Base-by-base conservation (phyloP, 345 rosid species). In the Laguncularia racemosa region DNA sequence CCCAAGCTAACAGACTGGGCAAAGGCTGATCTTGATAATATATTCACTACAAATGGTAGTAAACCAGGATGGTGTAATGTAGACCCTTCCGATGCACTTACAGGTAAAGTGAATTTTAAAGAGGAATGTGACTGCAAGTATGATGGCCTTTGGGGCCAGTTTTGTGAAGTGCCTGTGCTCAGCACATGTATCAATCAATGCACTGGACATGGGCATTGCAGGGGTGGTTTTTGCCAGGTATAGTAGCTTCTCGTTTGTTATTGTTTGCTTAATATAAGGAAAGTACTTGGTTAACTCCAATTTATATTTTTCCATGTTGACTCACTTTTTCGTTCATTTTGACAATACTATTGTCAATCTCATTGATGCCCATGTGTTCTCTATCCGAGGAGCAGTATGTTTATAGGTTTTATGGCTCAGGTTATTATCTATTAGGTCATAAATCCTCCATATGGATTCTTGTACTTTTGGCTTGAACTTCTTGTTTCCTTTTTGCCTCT, bases 201-300 rank as follows among this genome's bases (percentile, higher is more conserved):
- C 78, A 84, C 95, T 70, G 78, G 86, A 63, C 85, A 78, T 67
- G 96, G 98, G 7, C 72, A 81, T 71, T 92, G 97, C 72, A 83
- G 88, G 56, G 95, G 97, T 67, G 98, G 98, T 67, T 92, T 79
- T 74, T 92, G 98, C 70, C 81, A 89, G 97, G 98, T 89, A 73
- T 49, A 16, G 12, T 47, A 14, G 11, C 44, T 58, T 26, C 44
- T 50, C 50, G 48, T 17, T 20, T 49, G 58, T 28, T 50, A 5
- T 15, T 15, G 46, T 48, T 19, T 33, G 40, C 40, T 33, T 33
- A 7, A 33, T 33, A 7, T 7, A 55, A 46, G 58, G 16, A 20
- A 55, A 55, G 46, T 33, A 33, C 40, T 33, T 33, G 11, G 6
- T 33, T 33, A 7, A 6, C 10, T 6, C 40, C 11, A 4, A 1